A percentile compares a stretch with the other conserved stretches of the same genome.
These are phyloP conservation scores for Solanum arcanum DNA, from an alignment of 257 asterid species.

Conservation along the genomic window DNA sequence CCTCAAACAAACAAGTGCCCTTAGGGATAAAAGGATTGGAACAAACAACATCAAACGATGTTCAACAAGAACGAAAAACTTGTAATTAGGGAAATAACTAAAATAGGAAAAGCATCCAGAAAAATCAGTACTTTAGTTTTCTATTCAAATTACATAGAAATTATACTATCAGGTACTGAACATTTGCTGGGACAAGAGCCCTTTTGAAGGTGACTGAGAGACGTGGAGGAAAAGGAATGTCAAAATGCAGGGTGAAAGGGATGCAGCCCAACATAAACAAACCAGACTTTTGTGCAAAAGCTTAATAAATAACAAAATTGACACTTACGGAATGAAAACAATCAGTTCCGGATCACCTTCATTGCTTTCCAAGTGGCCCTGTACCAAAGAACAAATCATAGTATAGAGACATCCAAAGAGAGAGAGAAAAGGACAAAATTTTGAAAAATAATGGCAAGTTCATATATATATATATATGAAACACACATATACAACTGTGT, in stretches of 20 bases:
- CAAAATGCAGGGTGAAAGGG: not conserved
- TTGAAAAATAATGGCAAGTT: not conserved
- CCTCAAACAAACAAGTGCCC: not conserved
- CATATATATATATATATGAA: not conserved
- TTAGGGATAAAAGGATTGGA: not conserved
- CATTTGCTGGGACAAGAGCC: not conserved
- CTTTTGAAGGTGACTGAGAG: not conserved
- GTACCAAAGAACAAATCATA: constrained; percentile 3
- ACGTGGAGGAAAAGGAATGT: not conserved
- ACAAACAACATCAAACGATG: not conserved
- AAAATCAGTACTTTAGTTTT: not conserved
- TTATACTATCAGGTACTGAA: not conserved
- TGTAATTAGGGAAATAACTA: not conserved
- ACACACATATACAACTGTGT: not conserved
- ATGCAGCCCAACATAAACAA: not conserved
- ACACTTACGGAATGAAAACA: constrained; percentile 88
- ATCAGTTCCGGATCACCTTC: constrained; percentile 93
- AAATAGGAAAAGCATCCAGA: not conserved
- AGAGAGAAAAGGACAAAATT: not conserved
- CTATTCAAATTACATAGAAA: not conserved
- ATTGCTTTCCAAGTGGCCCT: constrained; percentile 97
- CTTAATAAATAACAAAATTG: not conserved
- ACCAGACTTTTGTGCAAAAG: not conserved
- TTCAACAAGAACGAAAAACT: not conserved
- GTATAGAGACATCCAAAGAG: not conserved